Evolutionary conservation across 305 asterid genomes (phyloP), one percentile per base, ranked within the genome.

Genomic region (Caryopteris hybrid): DNA sequence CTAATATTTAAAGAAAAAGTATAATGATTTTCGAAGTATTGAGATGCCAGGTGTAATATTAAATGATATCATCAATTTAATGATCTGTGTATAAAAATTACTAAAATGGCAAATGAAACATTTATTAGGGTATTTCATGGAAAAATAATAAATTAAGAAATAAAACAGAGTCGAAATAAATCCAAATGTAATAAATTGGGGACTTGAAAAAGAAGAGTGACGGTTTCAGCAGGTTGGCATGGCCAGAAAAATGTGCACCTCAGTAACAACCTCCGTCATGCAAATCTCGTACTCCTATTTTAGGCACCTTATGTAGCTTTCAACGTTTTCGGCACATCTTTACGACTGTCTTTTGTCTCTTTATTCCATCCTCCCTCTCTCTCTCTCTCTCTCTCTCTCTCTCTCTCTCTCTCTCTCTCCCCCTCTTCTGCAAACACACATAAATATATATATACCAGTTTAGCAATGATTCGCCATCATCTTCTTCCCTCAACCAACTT

Each of bases 261-360:
- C 23, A 14, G 46, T 16, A 31, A 6, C 57, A 6, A 22, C 34
- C 61, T 29, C 60, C 6, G 51, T 70, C 85, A 74, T 70, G 80
- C 77, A 67, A 58, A 20, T 80, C 82, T 63, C 72, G 69, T 21
- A 62, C 73, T 57, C 25, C 29, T 45, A 16, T 36, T 70, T 70
- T 29, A 27, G 64, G 23, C 42, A 27, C 3, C 53, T 3, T 53
- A 10, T 2, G 14, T 10, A n/a, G 20, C 2, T 54, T 70, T 55
- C 74, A 69, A 54, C 71, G 12, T 56, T 63, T 73, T 48, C 50
- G 25, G 42, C 80, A 1, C 17, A 3, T 10, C 36, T 63, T 61
- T 46, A 36, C 14, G 63, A 68, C 75, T 55, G 22, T 62, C 8
- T 14, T 18, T 68, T 38, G 41, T 71, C 72, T 8, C 20, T 6